phyloP scores from a whole-genome alignment of 1,284 basidiomycete species.

The Cutaneotrichosporon sp. region DNA sequence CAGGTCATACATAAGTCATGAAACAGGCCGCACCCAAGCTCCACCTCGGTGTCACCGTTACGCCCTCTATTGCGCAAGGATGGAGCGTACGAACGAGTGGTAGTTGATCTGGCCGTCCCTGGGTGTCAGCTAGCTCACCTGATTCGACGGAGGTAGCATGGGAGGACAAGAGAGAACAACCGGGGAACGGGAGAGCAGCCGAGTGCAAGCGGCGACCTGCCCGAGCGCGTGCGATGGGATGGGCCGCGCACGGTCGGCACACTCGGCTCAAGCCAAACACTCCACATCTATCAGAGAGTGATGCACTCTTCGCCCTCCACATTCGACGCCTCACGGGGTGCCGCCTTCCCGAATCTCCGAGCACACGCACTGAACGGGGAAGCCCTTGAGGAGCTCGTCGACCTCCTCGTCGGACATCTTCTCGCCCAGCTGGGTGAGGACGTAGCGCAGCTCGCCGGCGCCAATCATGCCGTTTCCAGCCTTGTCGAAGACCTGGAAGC shows the following conservation, averaged over 20 bases:
- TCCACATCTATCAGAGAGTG: too few relatives aligned
- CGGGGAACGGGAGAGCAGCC: too few relatives aligned
- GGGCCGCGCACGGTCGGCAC: too few relatives aligned
- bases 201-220: too few relatives aligned
- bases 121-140: constrained; percentile 6
- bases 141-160: too few relatives aligned
- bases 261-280: too few relatives aligned
- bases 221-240: too few relatives aligned
- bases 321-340: too few relatives aligned
- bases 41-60: background rate
- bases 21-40: background rate
- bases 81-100: constrained; percentile 89
- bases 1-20: constrained; percentile 9
- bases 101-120: constrained; percentile 98
- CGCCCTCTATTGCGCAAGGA: constrained; percentile 65
- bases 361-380: constrained; percentile 38
- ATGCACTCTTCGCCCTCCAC: background rate
- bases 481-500: constrained; percentile 99
- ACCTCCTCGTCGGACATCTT: constrained; percentile 98
- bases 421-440: constrained; percentile 91
- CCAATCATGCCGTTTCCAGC: constrained; percentile 96
- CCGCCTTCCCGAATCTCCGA: too few relatives aligned
- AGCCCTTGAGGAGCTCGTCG: constrained; percentile 91
- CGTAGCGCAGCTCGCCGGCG: constrained; percentile 84
- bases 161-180: too few relatives aligned